Evolutionary conservation across 148 eudicot genomes (phyloP).

Genomic region (Fagopyrum homotropicum): DNA sequence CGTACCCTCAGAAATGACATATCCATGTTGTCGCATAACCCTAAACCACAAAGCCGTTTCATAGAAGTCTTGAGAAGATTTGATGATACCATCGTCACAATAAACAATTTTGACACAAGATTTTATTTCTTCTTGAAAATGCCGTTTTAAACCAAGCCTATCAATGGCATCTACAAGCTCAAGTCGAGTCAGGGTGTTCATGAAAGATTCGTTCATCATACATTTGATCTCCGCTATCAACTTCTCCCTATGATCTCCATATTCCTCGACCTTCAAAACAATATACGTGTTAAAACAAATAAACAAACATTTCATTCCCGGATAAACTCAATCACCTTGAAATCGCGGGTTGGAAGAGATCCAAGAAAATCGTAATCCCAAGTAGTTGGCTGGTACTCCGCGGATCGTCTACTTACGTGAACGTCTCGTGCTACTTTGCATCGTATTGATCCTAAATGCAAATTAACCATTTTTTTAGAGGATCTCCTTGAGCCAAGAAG

Average conservation of each 20-base stretch:
- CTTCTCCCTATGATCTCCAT: neutral
- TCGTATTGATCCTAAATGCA: neutral
- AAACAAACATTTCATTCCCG: neutral
- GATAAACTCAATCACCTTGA: neutral
- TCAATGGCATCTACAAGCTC: neutral
- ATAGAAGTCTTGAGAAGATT: neutral
- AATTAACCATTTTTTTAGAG: neutral
- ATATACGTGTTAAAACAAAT: neutral
- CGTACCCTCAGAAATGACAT: neutral
- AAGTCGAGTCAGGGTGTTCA: neutral
- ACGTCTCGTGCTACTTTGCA: neutral
- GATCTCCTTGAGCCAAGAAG: neutral
- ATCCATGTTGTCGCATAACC: conserved; percentile 2
- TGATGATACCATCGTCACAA: neutral
- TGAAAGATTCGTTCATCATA: neutral
- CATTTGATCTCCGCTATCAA: neutral
- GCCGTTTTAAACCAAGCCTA: neutral
- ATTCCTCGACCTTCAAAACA: neutral
- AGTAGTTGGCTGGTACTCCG: neutral
- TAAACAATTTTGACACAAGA: neutral
- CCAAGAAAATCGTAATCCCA: neutral
- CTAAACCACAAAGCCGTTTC: neutral
- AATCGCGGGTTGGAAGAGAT: neutral
- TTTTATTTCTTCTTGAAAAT: neutral
- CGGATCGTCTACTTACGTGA: neutral